These are phyloP conservation scores for Basipetospora chlamydospora DNA, from an alignment of 2,329 filamentous ascomycete genomes.

Conservation along the genomic window DNA sequence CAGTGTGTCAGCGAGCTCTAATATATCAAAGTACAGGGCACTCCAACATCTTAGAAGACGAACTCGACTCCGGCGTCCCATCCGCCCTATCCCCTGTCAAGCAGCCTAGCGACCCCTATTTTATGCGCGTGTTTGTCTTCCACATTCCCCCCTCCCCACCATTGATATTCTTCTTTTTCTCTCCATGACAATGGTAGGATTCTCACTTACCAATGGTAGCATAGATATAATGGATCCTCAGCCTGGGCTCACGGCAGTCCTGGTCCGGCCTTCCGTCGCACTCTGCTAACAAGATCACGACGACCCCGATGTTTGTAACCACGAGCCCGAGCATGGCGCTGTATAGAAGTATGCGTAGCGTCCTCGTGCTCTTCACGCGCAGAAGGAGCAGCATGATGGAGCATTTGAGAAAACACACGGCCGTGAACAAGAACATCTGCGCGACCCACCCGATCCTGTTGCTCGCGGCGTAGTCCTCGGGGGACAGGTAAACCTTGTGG, in stretches of 20 bases:
- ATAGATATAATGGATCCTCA: conserved; percentile 20
- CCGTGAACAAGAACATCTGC: conserved; percentile 24
- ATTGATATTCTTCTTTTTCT: neutral
- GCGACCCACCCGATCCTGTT: conserved; percentile 24
- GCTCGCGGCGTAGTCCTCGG: conserved; percentile 17
- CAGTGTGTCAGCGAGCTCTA: neutral
- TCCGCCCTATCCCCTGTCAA: too few relatives aligned
- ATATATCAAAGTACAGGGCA: too few relatives aligned
- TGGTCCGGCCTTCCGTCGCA: conserved; percentile 19
- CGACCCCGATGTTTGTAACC: conserved; percentile 16
- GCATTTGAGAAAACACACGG: conserved; percentile 24
- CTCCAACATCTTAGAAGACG: too few relatives aligned
- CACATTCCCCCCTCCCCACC: neutral
- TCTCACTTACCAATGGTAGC: conserved; percentile 14
- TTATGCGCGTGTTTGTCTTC: neutral
- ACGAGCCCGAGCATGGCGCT: conserved; percentile 17
- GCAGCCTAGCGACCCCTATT: too few relatives aligned
- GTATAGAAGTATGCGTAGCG: conserved; percentile 17
- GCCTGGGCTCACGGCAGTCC: conserved; percentile 16
- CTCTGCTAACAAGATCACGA: conserved; percentile 19
- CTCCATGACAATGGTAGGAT: neutral
- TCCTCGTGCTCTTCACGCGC: conserved; percentile 22
- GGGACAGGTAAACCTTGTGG: conserved; percentile 20
- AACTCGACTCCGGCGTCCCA: too few relatives aligned
- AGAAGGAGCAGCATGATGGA: conserved; percentile 26